Evolutionary conservation across 129 eudicot species (phyloP).

Genomic region (Erigeron canadensis): DNA sequence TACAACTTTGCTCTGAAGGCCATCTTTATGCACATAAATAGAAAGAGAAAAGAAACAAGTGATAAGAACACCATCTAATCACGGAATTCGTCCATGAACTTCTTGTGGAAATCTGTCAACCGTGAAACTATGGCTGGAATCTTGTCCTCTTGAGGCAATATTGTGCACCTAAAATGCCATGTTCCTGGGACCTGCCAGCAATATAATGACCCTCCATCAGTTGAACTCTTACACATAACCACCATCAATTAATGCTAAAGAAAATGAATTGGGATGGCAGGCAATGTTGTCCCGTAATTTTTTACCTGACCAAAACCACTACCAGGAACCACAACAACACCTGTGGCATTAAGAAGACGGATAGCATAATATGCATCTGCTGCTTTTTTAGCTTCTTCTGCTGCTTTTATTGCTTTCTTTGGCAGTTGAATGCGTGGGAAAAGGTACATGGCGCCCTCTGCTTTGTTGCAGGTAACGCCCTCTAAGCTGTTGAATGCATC

Average conservation of each 20-base stretch:
- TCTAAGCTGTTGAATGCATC: conserved; percentile 81
- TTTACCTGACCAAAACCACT: conserved; percentile 90
- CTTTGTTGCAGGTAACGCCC: conserved; percentile 85
- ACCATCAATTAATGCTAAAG: not conserved
- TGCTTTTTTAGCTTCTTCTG: conserved; percentile 67
- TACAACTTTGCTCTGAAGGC: not conserved
- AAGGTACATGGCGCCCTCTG: conserved; percentile 94
- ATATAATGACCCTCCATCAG: not conserved
- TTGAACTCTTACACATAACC: too few relatives aligned
- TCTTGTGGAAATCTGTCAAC: conserved; percentile 67
- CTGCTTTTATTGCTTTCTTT: conserved; percentile 84
- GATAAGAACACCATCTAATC: conserved; percentile 29
- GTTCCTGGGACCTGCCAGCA: conserved; percentile 65
- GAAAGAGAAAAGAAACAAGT: not conserved
- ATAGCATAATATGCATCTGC: conserved; percentile 81
- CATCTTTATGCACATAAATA: conserved; percentile 4
- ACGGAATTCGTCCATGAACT: conserved; percentile 74
- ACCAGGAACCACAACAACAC: conserved; percentile 90
- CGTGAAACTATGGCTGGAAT: conserved; percentile 74
- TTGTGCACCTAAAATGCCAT: conserved; percentile 94
- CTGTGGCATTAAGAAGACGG: conserved; percentile 73
- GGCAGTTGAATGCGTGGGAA: conserved; percentile 77
- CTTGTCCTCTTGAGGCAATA: conserved; percentile 93
- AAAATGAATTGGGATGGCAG: not conserved
- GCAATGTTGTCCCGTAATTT: conserved; percentile 2